Conservation (phyloP, 495 filamentous ascomycete species). For the Daldinia grandis region DNA sequence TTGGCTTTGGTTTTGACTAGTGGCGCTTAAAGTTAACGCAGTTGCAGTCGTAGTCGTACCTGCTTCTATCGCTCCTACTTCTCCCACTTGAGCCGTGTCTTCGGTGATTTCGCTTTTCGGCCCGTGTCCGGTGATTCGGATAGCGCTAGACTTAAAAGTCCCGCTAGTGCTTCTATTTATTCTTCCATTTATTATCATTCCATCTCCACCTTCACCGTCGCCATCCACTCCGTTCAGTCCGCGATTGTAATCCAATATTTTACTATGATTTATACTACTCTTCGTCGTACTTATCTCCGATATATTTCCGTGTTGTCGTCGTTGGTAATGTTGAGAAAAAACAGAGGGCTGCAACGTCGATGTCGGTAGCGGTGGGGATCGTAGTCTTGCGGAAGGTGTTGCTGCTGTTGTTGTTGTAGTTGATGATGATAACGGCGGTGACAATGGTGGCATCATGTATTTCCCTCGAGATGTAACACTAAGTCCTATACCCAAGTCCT, state of each 20-base stretch:
- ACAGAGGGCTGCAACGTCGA: slow-evolving; percentile 9
- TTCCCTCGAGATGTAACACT: slow-evolving; percentile 9
- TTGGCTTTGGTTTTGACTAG: slow-evolving; percentile 39
- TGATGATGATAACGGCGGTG: slow-evolving; percentile 3
- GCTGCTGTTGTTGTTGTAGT: slow-evolving; percentile 4
- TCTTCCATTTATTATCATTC: neutral
- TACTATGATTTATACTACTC: slow-evolving; percentile 1
- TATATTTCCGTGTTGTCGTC: neutral
- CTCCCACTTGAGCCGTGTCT: slow-evolving; percentile 14
- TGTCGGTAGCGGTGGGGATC: slow-evolving; percentile 15
- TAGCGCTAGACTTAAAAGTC: slow-evolving; percentile 9
- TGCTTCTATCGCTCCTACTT: slow-evolving; percentile 1
- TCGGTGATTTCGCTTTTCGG: slow-evolving; percentile 35
- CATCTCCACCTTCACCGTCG: slow-evolving; percentile 10
- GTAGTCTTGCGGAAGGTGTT: slow-evolving; percentile 7
- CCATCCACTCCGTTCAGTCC: slow-evolving; percentile 12
- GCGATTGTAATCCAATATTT: slow-evolving; percentile 19
- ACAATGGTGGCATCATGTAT: slow-evolving; percentile 36
- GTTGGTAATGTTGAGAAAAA: slow-evolving; percentile 13
- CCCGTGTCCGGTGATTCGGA: slow-evolving; percentile 31
- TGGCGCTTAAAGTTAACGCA: slow-evolving; percentile 34
- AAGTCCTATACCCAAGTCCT: slow-evolving; percentile 9
- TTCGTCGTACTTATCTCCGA: neutral
- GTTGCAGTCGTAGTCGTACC: slow-evolving; percentile 22
- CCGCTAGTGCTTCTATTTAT: slow-evolving; percentile 5